These are phyloP conservation scores for Saraca asoca DNA, from an alignment of 331 rosid species.

Conservation along the genomic window DNA sequence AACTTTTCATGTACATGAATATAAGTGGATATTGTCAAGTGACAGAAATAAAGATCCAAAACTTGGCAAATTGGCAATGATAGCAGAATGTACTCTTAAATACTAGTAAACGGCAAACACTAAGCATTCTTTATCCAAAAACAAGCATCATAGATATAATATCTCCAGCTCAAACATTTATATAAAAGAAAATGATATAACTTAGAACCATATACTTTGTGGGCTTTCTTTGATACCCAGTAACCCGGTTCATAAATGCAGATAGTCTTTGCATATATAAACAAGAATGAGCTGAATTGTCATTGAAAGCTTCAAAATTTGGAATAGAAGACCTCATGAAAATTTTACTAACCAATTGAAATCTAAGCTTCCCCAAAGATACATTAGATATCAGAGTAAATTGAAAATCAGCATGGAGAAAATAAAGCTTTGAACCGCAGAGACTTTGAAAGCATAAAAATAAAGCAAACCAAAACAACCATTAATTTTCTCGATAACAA, in stretches of 20 bases:
- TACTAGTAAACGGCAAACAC: background rate
- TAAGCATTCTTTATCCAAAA: background rate
- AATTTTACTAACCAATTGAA: conserved; percentile 14
- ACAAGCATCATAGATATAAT: too few relatives aligned
- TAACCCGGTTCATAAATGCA: background rate
- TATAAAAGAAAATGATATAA: background rate
- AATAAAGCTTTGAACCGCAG: background rate
- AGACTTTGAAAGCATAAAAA: conserved; percentile 2
- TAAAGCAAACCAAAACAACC: conserved; percentile 4
- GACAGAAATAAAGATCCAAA: too few relatives aligned
- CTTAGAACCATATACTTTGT: too few relatives aligned
- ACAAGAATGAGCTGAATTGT: conserved; percentile 24
- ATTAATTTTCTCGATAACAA: background rate
- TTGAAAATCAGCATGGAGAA: conserved; percentile 19
- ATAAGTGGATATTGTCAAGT: conserved; percentile 2
- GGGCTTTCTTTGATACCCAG: conserved; percentile 5
- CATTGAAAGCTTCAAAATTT: conserved; percentile 2
- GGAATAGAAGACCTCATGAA: conserved; percentile 17
- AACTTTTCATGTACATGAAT: background rate
- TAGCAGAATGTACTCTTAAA: background rate
- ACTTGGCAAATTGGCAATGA: background rate
- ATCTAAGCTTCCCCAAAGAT: conserved; percentile 6
- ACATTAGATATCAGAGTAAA: background rate
- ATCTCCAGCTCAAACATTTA: conserved; percentile 28
- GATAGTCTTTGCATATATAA: conserved; percentile 1